phyloP scores from a whole-genome alignment of 192 early-diverging fungal genomes.

The Paraglomus brasilianum region DNA sequence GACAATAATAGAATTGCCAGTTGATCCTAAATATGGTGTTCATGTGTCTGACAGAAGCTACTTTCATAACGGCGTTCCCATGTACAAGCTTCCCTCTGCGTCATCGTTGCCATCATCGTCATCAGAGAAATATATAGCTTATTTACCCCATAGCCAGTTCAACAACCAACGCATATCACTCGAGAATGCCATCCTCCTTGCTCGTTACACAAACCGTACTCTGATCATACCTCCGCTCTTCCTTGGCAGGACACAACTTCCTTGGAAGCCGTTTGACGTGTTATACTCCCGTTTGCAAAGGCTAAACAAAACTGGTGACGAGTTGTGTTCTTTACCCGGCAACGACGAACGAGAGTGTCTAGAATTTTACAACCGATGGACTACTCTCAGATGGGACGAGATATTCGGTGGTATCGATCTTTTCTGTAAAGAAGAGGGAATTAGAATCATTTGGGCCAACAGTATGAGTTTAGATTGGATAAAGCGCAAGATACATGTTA shows the following conservation, averaged over 20 bases:
- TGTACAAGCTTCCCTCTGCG: too few species aligned
- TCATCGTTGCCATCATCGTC: too few species aligned
- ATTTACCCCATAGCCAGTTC: constrained; percentile 54
- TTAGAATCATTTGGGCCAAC: neutral
- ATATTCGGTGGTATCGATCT: constrained; percentile 49
- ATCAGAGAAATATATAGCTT: constrained; percentile 52
- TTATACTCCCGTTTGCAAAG: constrained; percentile 49
- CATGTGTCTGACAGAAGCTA: too few species aligned
- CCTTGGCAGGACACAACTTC: constrained; percentile 50
- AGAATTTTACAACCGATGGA: constrained; percentile 55
- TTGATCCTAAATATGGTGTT: too few species aligned
- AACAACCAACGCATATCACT: constrained; percentile 56
- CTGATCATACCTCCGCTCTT: constrained; percentile 49
- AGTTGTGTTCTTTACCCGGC: constrained; percentile 42
- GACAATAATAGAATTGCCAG: too few species aligned
- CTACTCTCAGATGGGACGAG: constrained; percentile 50
- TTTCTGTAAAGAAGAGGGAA: neutral
- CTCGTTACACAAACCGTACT: constrained; percentile 52
- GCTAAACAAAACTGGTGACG: constrained; percentile 54
- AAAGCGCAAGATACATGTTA: neutral
- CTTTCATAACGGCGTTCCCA: too few species aligned
- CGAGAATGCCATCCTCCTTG: constrained; percentile 51
- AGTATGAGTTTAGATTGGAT: constrained; percentile 1
- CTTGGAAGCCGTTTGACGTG: constrained; percentile 49
- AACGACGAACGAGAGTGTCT: constrained; percentile 47